A percentile compares a stretch with the other conserved stretches of the same genome.
Evolutionary conservation across 305 asterid genomes (phyloP).

Genomic region (Solanum chacoense): DNA sequence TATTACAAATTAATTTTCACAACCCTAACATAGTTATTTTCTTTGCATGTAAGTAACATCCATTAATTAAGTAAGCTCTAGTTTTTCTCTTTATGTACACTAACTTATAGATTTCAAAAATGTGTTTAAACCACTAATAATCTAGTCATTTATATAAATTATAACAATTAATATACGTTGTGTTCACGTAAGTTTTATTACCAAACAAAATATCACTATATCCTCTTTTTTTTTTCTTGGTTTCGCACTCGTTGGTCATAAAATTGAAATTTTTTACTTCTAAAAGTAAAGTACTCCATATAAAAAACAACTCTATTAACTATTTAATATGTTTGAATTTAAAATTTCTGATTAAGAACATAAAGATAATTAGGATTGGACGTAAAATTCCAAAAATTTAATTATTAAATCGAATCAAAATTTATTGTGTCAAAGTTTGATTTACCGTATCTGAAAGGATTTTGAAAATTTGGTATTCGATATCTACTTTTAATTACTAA

Average conservation of each 20-base stretch:
- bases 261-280: accelerated
- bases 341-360: not conserved
- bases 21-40: not conserved
- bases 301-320: not conserved
- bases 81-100: not conserved
- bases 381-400: not conserved
- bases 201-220: not conserved
- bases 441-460: not conserved
- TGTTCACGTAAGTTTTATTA: not conserved
- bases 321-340: not conserved
- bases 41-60: not conserved
- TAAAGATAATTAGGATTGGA: not conserved
- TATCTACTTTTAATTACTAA: not conserved
- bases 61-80: not conserved
- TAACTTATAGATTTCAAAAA: not conserved
- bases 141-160: not conserved
- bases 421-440: not conserved
- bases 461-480: not conserved
- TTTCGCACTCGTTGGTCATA: not conserved
- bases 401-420: not conserved
- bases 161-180: not conserved
- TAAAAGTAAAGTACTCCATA: not conserved
- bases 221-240: not conserved
- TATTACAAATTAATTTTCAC: not conserved
- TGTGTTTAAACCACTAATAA: not conserved